Conservation (phyloP, 768 basidiomycete species). For the Gloeophyllum trabeum region DNA sequence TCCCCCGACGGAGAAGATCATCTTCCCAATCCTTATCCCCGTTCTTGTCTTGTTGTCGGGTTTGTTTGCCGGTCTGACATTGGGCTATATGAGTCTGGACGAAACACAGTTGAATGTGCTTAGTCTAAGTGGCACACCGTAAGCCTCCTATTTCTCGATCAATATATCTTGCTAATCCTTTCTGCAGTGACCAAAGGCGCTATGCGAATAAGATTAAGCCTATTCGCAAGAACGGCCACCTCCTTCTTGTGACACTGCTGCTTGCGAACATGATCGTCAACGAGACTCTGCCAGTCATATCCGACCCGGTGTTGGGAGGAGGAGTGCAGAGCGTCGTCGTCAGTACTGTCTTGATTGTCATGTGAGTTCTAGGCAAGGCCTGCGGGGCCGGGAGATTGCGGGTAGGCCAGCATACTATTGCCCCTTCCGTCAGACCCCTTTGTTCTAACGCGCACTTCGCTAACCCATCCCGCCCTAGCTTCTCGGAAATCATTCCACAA, state of each 20-base stretch:
- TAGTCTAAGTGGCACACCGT: conserved; percentile 78
- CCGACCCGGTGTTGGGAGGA: conserved; percentile 71
- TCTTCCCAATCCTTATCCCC: conserved; percentile 58
- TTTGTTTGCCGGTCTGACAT: conserved; percentile 82
- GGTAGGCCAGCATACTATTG: no score
- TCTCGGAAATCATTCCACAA: conserved; percentile 88
- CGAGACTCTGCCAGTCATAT: conserved; percentile 77
- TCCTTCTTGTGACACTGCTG: conserved; percentile 73
- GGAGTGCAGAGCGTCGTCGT: conserved; percentile 69
- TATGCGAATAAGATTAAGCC: conserved; percentile 83
- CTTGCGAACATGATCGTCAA: conserved; percentile 90
- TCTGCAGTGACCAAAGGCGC: conserved; percentile 57
- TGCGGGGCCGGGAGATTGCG: no score
- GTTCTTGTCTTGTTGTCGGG: conserved; percentile 76
- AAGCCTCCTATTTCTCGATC: conserved; percentile 16
- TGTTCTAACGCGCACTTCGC: no score
- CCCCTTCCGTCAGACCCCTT: no score
- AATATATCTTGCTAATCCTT: conserved; percentile 1
- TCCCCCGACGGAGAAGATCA: conserved; percentile 20
- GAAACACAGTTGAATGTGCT: conserved; percentile 87
- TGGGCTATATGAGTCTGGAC: conserved; percentile 90
- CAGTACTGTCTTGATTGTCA: conserved; percentile 78
- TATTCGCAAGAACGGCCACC: conserved; percentile 73
- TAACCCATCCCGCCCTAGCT: conserved; percentile 43
- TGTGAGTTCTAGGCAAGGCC: conserved; percentile 50